These are phyloP conservation scores for Yamadazyma oceani DNA, from an alignment of 1,139 yeast species.

Conservation along the genomic window DNA sequence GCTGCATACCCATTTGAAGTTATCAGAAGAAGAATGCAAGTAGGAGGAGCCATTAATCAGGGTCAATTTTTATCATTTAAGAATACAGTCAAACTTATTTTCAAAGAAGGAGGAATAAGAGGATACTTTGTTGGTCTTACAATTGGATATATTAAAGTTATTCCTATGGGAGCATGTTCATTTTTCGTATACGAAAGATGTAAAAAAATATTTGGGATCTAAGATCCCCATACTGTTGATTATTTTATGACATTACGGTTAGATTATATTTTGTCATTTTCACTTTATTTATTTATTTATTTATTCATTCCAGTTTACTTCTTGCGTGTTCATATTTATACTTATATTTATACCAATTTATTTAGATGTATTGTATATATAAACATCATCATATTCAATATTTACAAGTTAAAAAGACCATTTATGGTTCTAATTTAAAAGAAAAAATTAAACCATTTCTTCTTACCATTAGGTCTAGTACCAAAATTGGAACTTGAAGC, in stretches of 20 bases:
- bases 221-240: slow-evolving; percentile 3
- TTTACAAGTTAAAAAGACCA: slow-evolving; percentile 2
- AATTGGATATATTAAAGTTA: slow-evolving; percentile 91
- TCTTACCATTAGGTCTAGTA: slow-evolving; percentile 46
- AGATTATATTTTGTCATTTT: neutral
- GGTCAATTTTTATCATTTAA: slow-evolving; percentile 60
- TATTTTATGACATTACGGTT: neutral
- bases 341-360: no score
- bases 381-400: no score
- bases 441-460: slow-evolving; percentile 65
- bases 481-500: slow-evolving; percentile 54
- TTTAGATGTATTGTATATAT: no score
- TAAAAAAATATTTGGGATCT: slow-evolving; percentile 67
- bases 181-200: slow-evolving; percentile 90
- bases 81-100: slow-evolving; percentile 56
- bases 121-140: slow-evolving; percentile 94
- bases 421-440: no score
- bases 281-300: slow-evolving; percentile 2
- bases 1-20: slow-evolving; percentile 98
- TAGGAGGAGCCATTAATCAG: slow-evolving; percentile 74
- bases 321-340: neutral
- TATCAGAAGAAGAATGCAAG: slow-evolving; percentile 92
- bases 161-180: slow-evolving; percentile 97
- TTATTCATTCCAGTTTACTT: neutral
- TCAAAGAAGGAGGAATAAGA: slow-evolving; percentile 68